phyloP scores from a whole-genome alignment of 441 rosid species.

The Melastoma candidum region DNA sequence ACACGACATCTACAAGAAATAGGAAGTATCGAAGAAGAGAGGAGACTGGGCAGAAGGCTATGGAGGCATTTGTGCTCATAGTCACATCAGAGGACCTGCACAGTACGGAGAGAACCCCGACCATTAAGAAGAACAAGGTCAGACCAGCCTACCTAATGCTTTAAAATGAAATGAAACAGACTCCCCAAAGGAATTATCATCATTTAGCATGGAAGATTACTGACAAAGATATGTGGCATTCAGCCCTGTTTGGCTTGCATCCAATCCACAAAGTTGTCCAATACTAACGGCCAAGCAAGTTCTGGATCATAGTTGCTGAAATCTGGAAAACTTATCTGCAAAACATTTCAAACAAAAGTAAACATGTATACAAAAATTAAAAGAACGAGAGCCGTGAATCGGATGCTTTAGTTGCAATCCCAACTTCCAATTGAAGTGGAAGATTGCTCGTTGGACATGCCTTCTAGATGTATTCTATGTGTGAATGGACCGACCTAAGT shows the following conservation, averaged over 20 bases:
- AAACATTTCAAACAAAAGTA: constrained; percentile 1
- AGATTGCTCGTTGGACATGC: too few relatives aligned
- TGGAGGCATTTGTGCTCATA: constrained; percentile 13
- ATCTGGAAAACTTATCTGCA: constrained; percentile 70
- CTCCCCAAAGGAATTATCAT: constrained; percentile 14
- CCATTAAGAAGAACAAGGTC: constrained; percentile 16
- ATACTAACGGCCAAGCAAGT: constrained; percentile 78
- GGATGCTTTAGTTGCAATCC: too few relatives aligned
- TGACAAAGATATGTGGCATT: constrained; percentile 12
- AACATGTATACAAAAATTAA: constrained; percentile 1
- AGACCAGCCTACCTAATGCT: background rate
- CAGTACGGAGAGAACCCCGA: background rate
- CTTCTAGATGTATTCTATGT: too few relatives aligned
- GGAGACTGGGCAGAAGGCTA: background rate
- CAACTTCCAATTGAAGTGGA: too few relatives aligned
- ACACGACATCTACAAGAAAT: constrained; percentile 3
- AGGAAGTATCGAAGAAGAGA: constrained; percentile 4
- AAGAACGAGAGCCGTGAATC: background rate
- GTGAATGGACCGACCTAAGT: too few relatives aligned
- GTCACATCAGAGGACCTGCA: constrained; percentile 7
- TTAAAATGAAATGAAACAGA: constrained; percentile 21
- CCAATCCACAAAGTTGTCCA: constrained; percentile 81
- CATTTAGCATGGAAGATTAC: constrained; percentile 33
- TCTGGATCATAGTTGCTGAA: constrained; percentile 46
- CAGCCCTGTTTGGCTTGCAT: constrained; percentile 55